These are phyloP conservation scores for Calonectria pteridis DNA, from an alignment of 2,329 filamentous ascomycete genomes.

Conservation along the genomic window DNA sequence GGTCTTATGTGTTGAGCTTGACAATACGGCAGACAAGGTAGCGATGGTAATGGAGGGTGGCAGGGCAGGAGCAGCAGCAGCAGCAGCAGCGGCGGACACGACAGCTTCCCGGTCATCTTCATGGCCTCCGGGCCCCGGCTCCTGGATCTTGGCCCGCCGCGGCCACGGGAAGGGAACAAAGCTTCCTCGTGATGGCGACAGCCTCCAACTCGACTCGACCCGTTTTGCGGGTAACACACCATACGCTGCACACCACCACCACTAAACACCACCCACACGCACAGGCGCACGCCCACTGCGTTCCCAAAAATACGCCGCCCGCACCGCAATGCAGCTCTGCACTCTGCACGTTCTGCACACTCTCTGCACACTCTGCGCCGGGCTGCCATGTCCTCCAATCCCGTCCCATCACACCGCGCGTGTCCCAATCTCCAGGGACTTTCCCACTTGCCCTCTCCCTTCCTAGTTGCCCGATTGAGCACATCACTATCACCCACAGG, in stretches of 20 bases:
- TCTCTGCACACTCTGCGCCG: neutral
- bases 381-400: slow-evolving; percentile 11
- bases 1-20: slow-evolving; percentile 26
- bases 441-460: neutral
- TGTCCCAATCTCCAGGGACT: neutral
- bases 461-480: slow-evolving; percentile 5
- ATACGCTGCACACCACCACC: neutral
- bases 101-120: slow-evolving; percentile 31
- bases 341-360: neutral
- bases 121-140: slow-evolving; percentile 21
- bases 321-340: neutral
- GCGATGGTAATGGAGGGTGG: slow-evolving; percentile 2
- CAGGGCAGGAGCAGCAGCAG: neutral
- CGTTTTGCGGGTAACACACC: slow-evolving; percentile 6
- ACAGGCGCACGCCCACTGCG: neutral
- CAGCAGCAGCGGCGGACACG: too few relatives aligned
- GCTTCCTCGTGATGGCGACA: slow-evolving; percentile 33
- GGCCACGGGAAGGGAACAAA: neutral
- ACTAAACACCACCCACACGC: neutral
- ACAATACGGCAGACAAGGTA: slow-evolving; percentile 16
- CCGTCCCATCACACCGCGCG: neutral
- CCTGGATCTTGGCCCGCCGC: neutral
- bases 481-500: neutral
- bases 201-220: slow-evolving; percentile 4
- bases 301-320: slow-evolving; percentile 10